Evolutionary conservation across 192 early-diverging fungal species (phyloP).

Genomic region (Backusella australiensis): DNA sequence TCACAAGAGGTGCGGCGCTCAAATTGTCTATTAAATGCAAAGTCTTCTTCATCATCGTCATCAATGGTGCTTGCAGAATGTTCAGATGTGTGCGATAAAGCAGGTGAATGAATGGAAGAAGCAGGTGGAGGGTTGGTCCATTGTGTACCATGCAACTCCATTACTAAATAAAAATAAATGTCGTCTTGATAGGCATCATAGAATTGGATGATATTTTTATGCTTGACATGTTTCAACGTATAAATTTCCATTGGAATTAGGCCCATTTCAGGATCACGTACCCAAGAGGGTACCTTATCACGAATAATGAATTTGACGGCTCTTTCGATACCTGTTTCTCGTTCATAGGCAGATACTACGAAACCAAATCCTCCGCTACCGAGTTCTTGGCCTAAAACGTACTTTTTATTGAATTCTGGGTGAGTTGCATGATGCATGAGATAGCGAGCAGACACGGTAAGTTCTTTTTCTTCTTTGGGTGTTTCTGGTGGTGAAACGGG

Average conservation of each 20-base stretch:
- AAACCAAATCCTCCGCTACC: conserved; percentile 72
- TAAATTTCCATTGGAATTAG: conserved; percentile 56
- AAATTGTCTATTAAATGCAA: conserved; percentile 19
- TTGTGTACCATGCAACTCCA: conserved; percentile 57
- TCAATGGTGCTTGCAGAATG: conserved; percentile 17
- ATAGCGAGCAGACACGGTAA: not conserved
- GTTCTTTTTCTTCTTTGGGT: not conserved
- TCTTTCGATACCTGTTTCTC: conserved; percentile 51
- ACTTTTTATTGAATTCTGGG: conserved; percentile 9
- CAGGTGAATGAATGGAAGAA: conserved; percentile 19
- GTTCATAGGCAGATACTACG: conserved; percentile 55
- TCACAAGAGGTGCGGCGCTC: conserved; percentile 60
- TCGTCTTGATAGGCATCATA: conserved; percentile 47
- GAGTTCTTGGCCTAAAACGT: conserved; percentile 39
- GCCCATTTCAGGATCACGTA: conserved; percentile 44
- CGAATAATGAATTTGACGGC: conserved; percentile 75
- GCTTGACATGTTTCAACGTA: conserved; percentile 47
- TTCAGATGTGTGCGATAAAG: conserved; percentile 22
- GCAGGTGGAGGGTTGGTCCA: conserved; percentile 29
- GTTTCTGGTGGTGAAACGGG: not conserved
- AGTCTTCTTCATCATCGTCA: not conserved
- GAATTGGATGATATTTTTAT: conserved; percentile 65
- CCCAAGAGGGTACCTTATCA: conserved; percentile 51
- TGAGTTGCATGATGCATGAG: conserved; percentile 1
- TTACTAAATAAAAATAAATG: conserved; percentile 52